Base-by-base conservation (phyloP, 257 asterid species). In the Solanum medicagineum region DNA sequence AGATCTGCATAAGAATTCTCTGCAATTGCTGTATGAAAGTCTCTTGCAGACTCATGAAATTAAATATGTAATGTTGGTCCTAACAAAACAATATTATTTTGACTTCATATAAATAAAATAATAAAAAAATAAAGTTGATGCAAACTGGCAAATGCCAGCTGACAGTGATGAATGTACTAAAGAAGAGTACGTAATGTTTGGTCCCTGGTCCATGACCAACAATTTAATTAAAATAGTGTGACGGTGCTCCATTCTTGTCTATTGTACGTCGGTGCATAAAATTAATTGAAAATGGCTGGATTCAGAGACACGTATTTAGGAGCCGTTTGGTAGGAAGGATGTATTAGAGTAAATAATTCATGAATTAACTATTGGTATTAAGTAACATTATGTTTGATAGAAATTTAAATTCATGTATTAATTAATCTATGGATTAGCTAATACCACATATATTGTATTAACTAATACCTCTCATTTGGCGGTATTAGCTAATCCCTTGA, bases 131-230 rank as follows among this genome's bases (percentile, higher is more conserved):
- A 17, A 2, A 40, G 17, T 20, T 20, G 12, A 44, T 73, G 36
- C 81, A 73, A 71, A 73, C 81, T 44, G 81, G 81, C 56, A 73
- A 20, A 44, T 73, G 56, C 36, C 81, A 73, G 54, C 56, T 73
- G 51, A 44, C 11, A 44, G 36, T 71, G 56, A 42, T 71, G 56
- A 71, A 71, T 71, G 5, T 73, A 73, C 36, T 20, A 44, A 4
- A n/a, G 29, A 71, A 44, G 9, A 44, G 81, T 73, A 73, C 81
- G n/a, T 73, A 2, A 71, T 71, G 56, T 71, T 71, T 71, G 55
- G 80, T 44, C 80, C 55, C 4, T 68, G 24, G 9, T 42, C 54
- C 26, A 20, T 20, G 44, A 40, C 7, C 1, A 42, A 19, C 17
- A 71, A 71, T 42, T 4, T 44, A 71, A 71, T 71, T 44, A 44